Percentiles rank a stretch among this genome's conserved stretches.
phyloP scores from a whole-genome alignment of 768 basidiomycete species.

The Porpolomopsis calyptriformis region DNA sequence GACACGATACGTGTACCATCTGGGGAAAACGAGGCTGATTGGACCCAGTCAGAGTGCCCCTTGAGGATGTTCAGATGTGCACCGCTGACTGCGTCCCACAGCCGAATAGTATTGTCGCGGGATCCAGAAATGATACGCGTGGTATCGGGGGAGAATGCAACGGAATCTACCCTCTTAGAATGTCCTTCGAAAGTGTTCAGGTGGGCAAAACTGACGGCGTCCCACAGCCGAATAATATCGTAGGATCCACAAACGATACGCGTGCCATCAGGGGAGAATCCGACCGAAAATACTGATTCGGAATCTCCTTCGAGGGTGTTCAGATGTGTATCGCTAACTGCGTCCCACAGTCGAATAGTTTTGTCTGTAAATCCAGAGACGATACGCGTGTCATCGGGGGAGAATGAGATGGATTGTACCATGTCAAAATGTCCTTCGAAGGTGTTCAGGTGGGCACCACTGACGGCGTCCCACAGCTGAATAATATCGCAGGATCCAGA shows the following conservation, averaged over 20 bases:
- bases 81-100: neutral
- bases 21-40: conserved; percentile 27
- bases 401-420: neutral
- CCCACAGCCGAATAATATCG: neutral
- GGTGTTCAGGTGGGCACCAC: neutral
- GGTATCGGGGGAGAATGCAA: neutral
- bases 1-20: conserved; percentile 72
- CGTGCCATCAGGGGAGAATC: neutral
- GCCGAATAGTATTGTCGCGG: neutral
- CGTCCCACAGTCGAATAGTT: neutral
- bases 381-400: neutral
- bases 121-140: neutral
- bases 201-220: neutral
- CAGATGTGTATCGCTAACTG: neutral
- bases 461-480: neutral
- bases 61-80: neutral
- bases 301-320: neutral
- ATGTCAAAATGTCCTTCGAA: neutral
- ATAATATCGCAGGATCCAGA: neutral
- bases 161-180: neutral
- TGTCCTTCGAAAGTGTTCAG: neutral
- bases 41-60: neutral
- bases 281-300: neutral
- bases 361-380: neutral
- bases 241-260: neutral